Evolutionary conservation across 805 yeast species (phyloP), one percentile per base, ranked within the genome.

Genomic region (Metschnikowia gruessii): DNA sequence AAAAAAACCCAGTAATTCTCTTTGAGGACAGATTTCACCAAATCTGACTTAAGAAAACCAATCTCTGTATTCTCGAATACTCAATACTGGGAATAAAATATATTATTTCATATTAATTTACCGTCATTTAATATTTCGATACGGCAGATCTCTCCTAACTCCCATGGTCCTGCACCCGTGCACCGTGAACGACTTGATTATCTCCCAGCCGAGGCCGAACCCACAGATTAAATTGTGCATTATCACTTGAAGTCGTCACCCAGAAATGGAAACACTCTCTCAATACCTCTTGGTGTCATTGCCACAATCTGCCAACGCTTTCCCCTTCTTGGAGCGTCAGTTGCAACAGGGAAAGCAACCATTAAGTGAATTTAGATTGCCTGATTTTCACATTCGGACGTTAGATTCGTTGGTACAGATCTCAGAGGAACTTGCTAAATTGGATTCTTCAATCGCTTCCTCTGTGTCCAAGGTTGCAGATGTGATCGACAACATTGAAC

Each of bases 341-440:
- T 68, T 85, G 49, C 68, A 77, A 50, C 79, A 74, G 18, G 91
- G 90, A 17, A 76, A 72, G 55, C 75, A 78, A 34, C 82, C 79
- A 40, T 72, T 87, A 29, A 65, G 74, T 44, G 70, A 76, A 46
- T 79, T 86, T 48, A 70, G 74, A 30, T 74, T 90, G 42, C 98
- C 98, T 7, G 81, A 76, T 51, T 92, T 94, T 68, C 92, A 94
- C 66, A 88, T 94, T 52, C 97, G 97, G 24, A 91, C 98, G 11
- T 77, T 94, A 61, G 99, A 94, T 67, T 84, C 90, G 26, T 76
- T 94, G 50, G 95, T 94, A 45, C 82, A 85, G 57, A 91, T 91
- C 67, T 82, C 91, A 64, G 99, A 94, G 60, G 98, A 92, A 60
- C 76, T 94, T 48, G 71, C 80, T 35, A 91, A 89, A 63, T 70